phyloP scores from a whole-genome alignment of 2,329 filamentous ascomycete species.

The Alternaria viburni region DNA sequence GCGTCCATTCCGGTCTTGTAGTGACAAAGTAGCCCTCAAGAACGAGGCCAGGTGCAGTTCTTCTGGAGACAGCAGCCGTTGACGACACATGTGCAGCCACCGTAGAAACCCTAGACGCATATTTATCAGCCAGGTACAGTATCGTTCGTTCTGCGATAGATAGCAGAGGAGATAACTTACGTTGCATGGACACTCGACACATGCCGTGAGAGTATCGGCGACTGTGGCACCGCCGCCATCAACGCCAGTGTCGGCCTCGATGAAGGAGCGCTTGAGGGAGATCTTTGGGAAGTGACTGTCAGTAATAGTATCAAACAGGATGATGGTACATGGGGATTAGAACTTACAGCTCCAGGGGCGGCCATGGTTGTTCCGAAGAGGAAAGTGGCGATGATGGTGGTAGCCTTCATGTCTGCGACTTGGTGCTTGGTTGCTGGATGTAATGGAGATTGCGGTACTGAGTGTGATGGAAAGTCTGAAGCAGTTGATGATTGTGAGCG shows the following conservation, averaged over 20 bases:
- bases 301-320: not conserved
- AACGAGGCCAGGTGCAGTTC: not conserved
- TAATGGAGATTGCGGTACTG: not conserved
- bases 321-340: not conserved
- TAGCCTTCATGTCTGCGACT: not conserved
- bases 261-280: not conserved
- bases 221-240: not conserved
- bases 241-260: not conserved
- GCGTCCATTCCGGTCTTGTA: not conserved
- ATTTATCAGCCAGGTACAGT: not conserved
- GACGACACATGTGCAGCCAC: not conserved
- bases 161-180: not conserved
- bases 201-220: not conserved
- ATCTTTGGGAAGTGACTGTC: not conserved
- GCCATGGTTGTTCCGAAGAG: not conserved
- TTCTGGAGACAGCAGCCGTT: not conserved
- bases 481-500: not conserved
- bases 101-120: not conserved
- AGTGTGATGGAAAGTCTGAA: not conserved
- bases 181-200: not conserved
- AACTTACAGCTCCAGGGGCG: not conserved
- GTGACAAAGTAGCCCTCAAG: not conserved
- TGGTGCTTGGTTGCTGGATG: not conserved
- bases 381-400: not conserved
- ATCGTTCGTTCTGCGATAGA: not conserved